Base-by-base conservation (phyloP, 73 alveolate genomes). In the Symbiodinium natans region DNA sequence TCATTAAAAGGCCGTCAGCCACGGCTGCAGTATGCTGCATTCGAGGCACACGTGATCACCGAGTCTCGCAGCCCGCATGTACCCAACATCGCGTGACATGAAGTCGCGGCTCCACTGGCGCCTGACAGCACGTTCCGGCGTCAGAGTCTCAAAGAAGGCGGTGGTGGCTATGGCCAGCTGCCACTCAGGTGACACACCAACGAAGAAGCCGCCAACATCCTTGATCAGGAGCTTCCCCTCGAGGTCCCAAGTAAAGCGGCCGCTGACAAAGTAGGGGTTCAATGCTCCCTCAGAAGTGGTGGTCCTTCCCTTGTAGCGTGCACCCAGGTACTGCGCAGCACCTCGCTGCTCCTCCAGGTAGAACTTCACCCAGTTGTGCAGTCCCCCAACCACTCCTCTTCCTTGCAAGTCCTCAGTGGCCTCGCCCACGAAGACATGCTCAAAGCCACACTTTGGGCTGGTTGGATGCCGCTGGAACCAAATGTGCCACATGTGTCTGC, bases 331-430 rank as follows among this genome's bases (percentile, higher is more conserved):
- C 39, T 86, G 90, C 19, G 98, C 98, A 34, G 98, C 92, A 7
- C 98, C 98, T 17, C 92, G 92, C 41, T 59, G 98, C 42, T 92
- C 98, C 73, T 92, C 98, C 85, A 92, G 63, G 83, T 92, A 92
- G 68, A 92, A 92, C 92, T 92, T 92, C 46, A 92, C 90, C 98
- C 98, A 92, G 98, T 92, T 92, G 92, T 92, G 98, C 71, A 92
- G 68, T 41, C 98, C 98, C 11, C 98, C 98, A 33, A 92, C 98
- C 83, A 92, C 82, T 13, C 52, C 98, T 17, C 98, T 68, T 29
- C 98, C 98, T 17, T 92, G 85, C 92, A 74, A 36, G 82, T 92
- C 98, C 15, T 74, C 92, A 5, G 98, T 77, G 56, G 98, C 98
- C 83, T 92, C 98, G 23, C 98, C 98, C 6, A 92, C 85, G 25